Base-by-base conservation (phyloP, 768 basidiomycete species). In the Boletus rufocinnamomeus region DNA sequence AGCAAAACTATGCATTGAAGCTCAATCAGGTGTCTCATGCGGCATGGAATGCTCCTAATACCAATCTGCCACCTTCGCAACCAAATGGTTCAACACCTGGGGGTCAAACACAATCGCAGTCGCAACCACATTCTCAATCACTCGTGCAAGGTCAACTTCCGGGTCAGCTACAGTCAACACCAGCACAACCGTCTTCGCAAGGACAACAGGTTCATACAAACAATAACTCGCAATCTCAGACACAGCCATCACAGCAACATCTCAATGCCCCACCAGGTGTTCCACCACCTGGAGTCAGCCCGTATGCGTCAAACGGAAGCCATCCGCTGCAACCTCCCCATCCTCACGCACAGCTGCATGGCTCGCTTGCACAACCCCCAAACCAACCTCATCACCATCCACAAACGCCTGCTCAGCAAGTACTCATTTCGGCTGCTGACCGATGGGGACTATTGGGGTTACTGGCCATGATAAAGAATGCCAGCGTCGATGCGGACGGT, bases 401-500 rank as follows among this genome's bases (percentile, higher is more conserved):
- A 59, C 89, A 92, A 71, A 93, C 92, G 45, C 94, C 95, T 2
- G 93, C 93, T 46, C 92, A 97, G 71, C 95, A 98, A 75, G 85
- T 98, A 17, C 82, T 97, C 43, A 85, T 91, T 64, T 91, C 88
- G 61, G 93, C 95, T 2, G 95, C 95, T 41, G 95, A 98, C 74
- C 83, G 93, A 69, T 98, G 95, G 94, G 95, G 95, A 4, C 79
- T 98, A 17, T 71, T 95, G 48, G 93, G 91, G 17, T 76, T 98
- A 54, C 77, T 98, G 57, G 86, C 89, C 47, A 83, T 91, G 80
- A 91, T 96, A 74, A 91, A 92, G 78, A 90, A 84, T 62, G 87
- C 89, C 47, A 80, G 79, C 50, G 69, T 80, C 56, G 92, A 95
- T 69, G 79, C 87, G 52, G 94, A 96, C 75, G 83, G 86, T 69